Conservation (phyloP, 2,329 filamentous ascomycete species). For the Cordyceps militaris region DNA sequence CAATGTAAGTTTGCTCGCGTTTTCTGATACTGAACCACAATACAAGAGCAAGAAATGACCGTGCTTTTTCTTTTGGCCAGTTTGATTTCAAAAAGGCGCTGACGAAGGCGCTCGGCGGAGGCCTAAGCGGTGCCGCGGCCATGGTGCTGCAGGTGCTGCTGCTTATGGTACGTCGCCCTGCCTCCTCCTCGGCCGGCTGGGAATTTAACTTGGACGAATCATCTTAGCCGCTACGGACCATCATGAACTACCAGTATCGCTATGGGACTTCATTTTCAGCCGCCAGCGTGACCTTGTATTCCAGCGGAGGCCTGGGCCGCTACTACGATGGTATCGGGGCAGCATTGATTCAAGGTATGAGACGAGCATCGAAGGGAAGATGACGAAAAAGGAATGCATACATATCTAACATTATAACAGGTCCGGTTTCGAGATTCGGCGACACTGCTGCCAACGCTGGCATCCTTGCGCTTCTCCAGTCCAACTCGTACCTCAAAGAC, state of each 20-base stretch:
- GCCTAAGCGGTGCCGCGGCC: conserved; percentile 39
- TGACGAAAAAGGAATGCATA: not conserved
- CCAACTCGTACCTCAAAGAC: conserved; percentile 37
- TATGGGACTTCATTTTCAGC: conserved; percentile 35
- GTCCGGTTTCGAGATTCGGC: conserved; percentile 38
- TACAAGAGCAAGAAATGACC: not conserved
- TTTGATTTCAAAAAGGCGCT: conserved; percentile 39
- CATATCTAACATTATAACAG: conserved; percentile 19
- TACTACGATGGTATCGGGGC: conserved; percentile 40
- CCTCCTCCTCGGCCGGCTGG: not conserved
- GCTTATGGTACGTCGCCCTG: conserved; percentile 32
- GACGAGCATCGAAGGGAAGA: not conserved
- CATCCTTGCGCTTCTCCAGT: conserved; percentile 40
- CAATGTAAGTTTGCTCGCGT: conserved; percentile 24
- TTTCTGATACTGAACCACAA: not conserved
- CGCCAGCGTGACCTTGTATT: conserved; percentile 34
- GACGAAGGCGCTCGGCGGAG: conserved; percentile 37
- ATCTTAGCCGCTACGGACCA: conserved; percentile 37
- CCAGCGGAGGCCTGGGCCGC: conserved; percentile 33
- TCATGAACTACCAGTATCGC: conserved; percentile 47
- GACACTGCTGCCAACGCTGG: conserved; percentile 44
- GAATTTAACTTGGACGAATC: too few relatives aligned
- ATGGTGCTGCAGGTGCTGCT: conserved; percentile 42
- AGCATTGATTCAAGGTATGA: conserved; percentile 37
- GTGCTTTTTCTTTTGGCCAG: conserved; percentile 19